These are phyloP conservation scores for Fusarium oligoseptatum DNA, from an alignment of 2,329 filamentous ascomycete genomes.

Conservation along the genomic window DNA sequence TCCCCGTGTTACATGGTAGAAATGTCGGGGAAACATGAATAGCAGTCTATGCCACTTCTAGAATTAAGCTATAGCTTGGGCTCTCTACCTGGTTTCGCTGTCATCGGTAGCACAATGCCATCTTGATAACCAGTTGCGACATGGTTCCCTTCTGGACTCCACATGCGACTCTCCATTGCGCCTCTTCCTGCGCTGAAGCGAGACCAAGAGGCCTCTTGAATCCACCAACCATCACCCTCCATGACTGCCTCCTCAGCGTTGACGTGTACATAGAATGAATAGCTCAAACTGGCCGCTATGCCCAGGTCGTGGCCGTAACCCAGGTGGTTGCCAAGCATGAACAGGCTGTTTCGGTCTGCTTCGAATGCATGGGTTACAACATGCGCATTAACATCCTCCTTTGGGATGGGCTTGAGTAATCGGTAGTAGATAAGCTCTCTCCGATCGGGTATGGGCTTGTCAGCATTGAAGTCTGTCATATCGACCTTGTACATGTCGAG, in stretches of 20 bases:
- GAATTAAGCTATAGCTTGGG: conserved; percentile 15
- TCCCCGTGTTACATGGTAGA: not conserved
- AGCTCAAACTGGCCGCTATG: conserved; percentile 62
- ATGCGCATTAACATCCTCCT: conserved; percentile 59
- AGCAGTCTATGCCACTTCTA: not conserved
- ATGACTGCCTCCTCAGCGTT: conserved; percentile 64
- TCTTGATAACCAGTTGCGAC: conserved; percentile 69
- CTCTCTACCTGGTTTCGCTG: not conserved
- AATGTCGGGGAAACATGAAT: not conserved
- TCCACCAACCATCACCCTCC: conserved; percentile 64
- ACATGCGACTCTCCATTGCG: conserved; percentile 64
- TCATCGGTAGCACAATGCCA: conserved; percentile 56
- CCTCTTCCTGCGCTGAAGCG: conserved; percentile 61
- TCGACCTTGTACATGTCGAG: conserved; percentile 69
- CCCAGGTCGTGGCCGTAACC: conserved; percentile 60
- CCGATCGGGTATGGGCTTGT: conserved; percentile 57
- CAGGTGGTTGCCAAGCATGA: conserved; percentile 64
- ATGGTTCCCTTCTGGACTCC: conserved; percentile 66
- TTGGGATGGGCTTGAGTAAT: conserved; percentile 58
- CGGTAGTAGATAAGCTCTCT: conserved; percentile 65
- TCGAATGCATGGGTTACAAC: conserved; percentile 64
- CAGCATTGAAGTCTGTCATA: conserved; percentile 60
- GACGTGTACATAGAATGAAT: conserved; percentile 66
- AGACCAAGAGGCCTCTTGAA: conserved; percentile 66
- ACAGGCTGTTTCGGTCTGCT: conserved; percentile 66